These are phyloP conservation scores for Hanseniaspora guilliermondii DNA, from an alignment of 805 yeast species.

Conservation along the genomic window DNA sequence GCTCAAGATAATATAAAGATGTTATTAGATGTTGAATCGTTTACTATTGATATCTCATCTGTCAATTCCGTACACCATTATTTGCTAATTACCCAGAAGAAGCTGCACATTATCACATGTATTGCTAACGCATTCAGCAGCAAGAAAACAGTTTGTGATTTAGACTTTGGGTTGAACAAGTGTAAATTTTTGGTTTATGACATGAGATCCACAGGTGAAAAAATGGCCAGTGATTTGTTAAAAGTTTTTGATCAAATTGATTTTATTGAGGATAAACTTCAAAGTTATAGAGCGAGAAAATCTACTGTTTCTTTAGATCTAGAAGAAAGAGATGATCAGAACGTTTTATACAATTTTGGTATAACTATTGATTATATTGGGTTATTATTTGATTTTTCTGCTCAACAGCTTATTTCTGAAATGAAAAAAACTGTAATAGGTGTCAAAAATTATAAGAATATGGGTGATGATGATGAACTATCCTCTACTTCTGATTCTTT, in stretches of 20 bases:
- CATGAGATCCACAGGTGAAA: conserved; percentile 5
- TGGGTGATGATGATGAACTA: background rate
- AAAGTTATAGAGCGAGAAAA: background rate
- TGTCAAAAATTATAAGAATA: background rate
- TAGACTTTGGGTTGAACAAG: background rate
- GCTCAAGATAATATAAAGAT: background rate
- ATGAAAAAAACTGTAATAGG: background rate
- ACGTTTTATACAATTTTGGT: background rate
- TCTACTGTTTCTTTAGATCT: background rate
- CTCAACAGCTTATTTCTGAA: conserved; percentile 11
- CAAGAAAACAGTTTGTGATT: background rate
- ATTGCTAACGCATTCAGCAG: background rate
- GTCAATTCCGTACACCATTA: background rate
- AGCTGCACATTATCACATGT: background rate
- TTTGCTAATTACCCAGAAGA: background rate
- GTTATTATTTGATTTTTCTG: conserved; percentile 7
- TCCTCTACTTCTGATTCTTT: conserved; percentile 6
- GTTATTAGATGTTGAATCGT: background rate
- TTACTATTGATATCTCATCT: conserved; percentile 4
- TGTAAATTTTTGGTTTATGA: conserved; percentile 6
- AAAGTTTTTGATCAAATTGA: background rate
- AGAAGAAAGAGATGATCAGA: background rate
- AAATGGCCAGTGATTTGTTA: background rate
- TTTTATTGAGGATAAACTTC: background rate
- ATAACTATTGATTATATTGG: conserved; percentile 8